Evolutionary conservation across 1,284 basidiomycete species (phyloP).

Genomic region (Kwoniella shivajii): DNA sequence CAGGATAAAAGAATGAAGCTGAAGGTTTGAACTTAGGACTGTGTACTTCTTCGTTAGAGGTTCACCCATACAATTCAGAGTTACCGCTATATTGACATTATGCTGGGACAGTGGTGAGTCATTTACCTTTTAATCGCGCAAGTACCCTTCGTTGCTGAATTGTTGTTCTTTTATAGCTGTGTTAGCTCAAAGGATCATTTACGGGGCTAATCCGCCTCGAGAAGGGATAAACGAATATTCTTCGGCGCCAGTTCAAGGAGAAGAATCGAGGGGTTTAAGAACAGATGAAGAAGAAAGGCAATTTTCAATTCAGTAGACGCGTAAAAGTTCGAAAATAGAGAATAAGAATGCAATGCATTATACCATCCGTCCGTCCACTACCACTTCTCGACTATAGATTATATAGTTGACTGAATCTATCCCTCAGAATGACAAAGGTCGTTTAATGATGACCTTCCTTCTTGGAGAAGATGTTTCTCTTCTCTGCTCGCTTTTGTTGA

Average conservation of each 20-base stretch:
- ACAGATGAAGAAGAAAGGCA: conserved; percentile 9
- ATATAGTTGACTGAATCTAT: neutral
- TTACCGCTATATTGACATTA: conserved; percentile 52
- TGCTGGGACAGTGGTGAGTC: conserved; percentile 50
- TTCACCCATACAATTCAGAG: conserved; percentile 56
- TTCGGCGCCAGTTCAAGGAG: neutral
- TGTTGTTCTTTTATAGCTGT: conserved; percentile 28
- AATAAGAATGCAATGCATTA: conserved; percentile 17
- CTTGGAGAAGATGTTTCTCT: conserved; percentile 19
- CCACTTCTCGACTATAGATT: neutral
- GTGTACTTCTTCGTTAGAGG: conserved; percentile 56
- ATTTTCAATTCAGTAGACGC: neutral
- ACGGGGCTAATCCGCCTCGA: conserved; percentile 40
- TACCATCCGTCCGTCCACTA: conserved; percentile 4
- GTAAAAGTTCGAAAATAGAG: neutral
- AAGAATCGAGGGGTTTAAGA: conserved; percentile 17
- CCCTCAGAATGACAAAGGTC: too few species aligned
- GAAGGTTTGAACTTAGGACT: conserved; percentile 34
- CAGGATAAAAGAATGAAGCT: neutral
- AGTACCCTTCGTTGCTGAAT: neutral
- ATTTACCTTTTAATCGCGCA: neutral
- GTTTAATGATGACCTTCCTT: conserved; percentile 9
- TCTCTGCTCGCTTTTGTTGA: conserved; percentile 28
- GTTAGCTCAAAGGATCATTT: conserved; percentile 40
- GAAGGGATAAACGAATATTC: neutral